phyloP scores from a whole-genome alignment of 225 moss, liverwort and hornwort species.

The Thuidium tamariscinum region DNA sequence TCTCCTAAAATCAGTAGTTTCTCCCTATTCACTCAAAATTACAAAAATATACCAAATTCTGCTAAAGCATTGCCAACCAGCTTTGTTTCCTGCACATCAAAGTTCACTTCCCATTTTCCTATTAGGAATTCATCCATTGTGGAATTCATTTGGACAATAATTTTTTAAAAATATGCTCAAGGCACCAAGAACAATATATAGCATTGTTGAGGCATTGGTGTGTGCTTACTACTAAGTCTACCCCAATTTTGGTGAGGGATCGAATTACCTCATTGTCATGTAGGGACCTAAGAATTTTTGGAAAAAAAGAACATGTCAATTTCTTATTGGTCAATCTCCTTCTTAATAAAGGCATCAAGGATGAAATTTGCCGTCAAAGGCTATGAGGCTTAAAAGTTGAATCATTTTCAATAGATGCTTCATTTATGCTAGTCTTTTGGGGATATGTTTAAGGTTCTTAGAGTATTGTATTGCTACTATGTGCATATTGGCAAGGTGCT shows the following conservation, averaged over 20 bases:
- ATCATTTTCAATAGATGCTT: rapidly evolving
- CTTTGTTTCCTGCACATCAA: rapidly evolving
- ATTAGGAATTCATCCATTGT: background rate
- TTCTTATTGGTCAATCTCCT: background rate
- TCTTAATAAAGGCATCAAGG: background rate
- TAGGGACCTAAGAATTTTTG: rapidly evolving
- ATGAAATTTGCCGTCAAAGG: background rate
- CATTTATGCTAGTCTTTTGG: no score
- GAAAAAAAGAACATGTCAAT: rapidly evolving
- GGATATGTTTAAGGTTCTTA: rapidly evolving
- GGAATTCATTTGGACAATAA: rapidly evolving
- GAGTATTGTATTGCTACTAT: rapidly evolving
- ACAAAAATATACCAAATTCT: rapidly evolving
- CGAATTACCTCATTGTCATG: rapidly evolving
- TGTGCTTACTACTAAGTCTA: rapidly evolving
- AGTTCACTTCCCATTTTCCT: background rate
- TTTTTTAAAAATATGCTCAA: rapidly evolving
- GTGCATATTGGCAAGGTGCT: rapidly evolving
- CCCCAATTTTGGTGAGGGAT: no score
- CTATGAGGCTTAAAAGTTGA: background rate
- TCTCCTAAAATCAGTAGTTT: background rate
- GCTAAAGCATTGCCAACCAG: rapidly evolving
- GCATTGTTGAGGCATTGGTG: rapidly evolving
- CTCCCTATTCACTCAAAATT: rapidly evolving
- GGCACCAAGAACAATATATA: rapidly evolving